phyloP scores from a whole-genome alignment of 108 stramenopile species.

The Skeletonema grethae region DNA sequence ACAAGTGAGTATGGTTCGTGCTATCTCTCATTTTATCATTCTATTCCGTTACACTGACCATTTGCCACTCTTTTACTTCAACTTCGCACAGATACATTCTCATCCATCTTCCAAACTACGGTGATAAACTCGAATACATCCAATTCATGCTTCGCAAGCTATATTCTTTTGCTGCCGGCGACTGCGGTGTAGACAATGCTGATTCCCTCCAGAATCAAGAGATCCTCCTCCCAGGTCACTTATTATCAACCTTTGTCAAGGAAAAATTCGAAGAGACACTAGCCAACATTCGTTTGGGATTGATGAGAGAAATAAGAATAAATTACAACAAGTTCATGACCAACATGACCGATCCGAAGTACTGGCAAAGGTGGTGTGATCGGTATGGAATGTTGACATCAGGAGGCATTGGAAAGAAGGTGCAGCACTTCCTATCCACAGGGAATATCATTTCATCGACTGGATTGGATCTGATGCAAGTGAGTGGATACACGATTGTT shows the following conservation, averaged over 20 bases:
- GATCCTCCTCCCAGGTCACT: constrained; percentile 91
- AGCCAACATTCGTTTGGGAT: constrained; percentile 64
- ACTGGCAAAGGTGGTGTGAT: constrained; percentile 76
- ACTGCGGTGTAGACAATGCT: constrained; percentile 94
- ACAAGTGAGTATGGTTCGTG: constrained; percentile 58
- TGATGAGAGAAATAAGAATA: constrained; percentile 71
- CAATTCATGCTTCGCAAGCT: constrained; percentile 91
- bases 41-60: background rate
- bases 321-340: constrained; percentile 64
- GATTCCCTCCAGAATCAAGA: constrained; percentile 97
- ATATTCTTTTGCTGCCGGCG: constrained; percentile 92
- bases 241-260: constrained; percentile 89
- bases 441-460: constrained; percentile 93
- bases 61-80: background rate
- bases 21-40: background rate
- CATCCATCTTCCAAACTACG: constrained; percentile 82
- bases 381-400: constrained; percentile 70
- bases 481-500: constrained; percentile 97
- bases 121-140: constrained; percentile 92
- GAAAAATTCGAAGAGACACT: constrained; percentile 94
- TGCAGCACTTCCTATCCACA: constrained; percentile 92
- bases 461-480: constrained; percentile 98
- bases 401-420: constrained; percentile 87
- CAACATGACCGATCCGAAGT: constrained; percentile 49
- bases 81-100: constrained; percentile 57